Percentiles rank a stretch among this genome's conserved stretches.
Conservation (phyloP, 2,329 filamentous ascomycete species). For the Aspergillus sp. region DNA sequence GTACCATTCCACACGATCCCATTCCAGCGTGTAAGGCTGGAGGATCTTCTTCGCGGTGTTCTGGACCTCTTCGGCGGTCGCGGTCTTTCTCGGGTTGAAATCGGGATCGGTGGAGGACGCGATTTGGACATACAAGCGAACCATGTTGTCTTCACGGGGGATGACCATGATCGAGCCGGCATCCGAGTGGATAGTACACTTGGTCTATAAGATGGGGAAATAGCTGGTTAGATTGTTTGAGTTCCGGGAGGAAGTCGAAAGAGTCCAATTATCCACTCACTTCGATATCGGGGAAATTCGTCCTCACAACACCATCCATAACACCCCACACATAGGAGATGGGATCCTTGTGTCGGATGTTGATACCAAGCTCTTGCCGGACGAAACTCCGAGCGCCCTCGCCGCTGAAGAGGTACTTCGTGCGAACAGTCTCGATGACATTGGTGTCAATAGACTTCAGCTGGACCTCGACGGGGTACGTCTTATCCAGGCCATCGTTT, state of each 20-base stretch:
- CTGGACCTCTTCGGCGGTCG: conserved; percentile 60
- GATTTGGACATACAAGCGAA: conserved; percentile 56
- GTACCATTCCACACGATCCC: conserved; percentile 66
- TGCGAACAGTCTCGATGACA: conserved; percentile 62
- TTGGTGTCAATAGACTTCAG: conserved; percentile 75
- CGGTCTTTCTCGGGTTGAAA: conserved; percentile 61
- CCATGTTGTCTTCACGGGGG: conserved; percentile 50
- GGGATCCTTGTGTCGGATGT: conserved; percentile 62
- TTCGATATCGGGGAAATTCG: conserved; percentile 64
- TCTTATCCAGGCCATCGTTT: conserved; percentile 60
- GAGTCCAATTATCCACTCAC: conserved; percentile 28
- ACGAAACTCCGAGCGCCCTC: conserved; percentile 63
- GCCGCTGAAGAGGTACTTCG: conserved; percentile 64
- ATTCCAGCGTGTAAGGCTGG: conserved; percentile 60
- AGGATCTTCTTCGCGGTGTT: conserved; percentile 58
- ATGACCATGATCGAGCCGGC: conserved; percentile 66
- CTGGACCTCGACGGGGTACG: conserved; percentile 78
- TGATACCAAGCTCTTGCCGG: conserved; percentile 64
- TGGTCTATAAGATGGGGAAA: conserved; percentile 48
- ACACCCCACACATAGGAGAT: conserved; percentile 66
- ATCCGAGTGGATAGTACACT: conserved; percentile 67
- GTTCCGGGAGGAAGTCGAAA: background rate
- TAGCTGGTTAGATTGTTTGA: conserved; percentile 1
- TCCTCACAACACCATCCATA: conserved; percentile 65
- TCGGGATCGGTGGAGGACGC: conserved; percentile 62